These are phyloP conservation scores for Colletotrichum somersetense DNA, from an alignment of 2,329 filamentous ascomycete species.

Conservation along the genomic window DNA sequence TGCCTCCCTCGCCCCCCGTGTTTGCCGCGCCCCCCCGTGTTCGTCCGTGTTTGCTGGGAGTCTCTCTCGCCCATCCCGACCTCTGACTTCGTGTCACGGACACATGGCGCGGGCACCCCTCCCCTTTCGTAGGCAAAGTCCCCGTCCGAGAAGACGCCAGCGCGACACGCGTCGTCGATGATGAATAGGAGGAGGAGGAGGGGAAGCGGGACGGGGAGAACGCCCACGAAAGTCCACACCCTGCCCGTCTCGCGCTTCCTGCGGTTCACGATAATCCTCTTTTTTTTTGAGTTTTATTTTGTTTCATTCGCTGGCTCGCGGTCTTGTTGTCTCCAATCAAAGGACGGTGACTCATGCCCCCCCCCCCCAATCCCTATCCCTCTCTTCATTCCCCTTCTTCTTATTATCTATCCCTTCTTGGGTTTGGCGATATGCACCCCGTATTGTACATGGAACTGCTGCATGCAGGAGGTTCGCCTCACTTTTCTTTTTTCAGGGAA, in stretches of 20 bases:
- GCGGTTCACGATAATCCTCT: conserved; percentile 24
- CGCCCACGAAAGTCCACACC: not conserved
- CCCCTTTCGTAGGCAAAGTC: not conserved
- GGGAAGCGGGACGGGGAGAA: too few relatives aligned
- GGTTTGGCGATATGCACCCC: conserved; percentile 16
- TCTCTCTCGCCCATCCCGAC: not conserved
- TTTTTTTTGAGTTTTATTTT: not conserved
- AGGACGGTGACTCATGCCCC: conserved; percentile 18
- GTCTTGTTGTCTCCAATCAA: not conserved
- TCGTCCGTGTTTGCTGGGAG: not conserved
- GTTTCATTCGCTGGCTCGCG: not conserved
- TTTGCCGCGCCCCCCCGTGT: not conserved
- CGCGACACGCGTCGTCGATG: not conserved
- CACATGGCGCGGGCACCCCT: not conserved
- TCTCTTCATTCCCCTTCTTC: not conserved
- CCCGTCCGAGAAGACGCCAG: not conserved
- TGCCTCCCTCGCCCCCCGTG: not conserved
- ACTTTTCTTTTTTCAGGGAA: conserved; percentile 27
- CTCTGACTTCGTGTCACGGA: not conserved
- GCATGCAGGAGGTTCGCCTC: conserved; percentile 36
- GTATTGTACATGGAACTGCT: conserved; percentile 17
- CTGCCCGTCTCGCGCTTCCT: conserved; percentile 25
- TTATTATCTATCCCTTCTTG: not conserved
- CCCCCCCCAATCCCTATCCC: not conserved
- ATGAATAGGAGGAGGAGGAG: too few relatives aligned